A percentile compares a stretch with the other conserved stretches of the same genome.
Evolutionary conservation across 352 stramenopile genomes (phyloP).

Genomic region (Phytophthora ramorum): DNA sequence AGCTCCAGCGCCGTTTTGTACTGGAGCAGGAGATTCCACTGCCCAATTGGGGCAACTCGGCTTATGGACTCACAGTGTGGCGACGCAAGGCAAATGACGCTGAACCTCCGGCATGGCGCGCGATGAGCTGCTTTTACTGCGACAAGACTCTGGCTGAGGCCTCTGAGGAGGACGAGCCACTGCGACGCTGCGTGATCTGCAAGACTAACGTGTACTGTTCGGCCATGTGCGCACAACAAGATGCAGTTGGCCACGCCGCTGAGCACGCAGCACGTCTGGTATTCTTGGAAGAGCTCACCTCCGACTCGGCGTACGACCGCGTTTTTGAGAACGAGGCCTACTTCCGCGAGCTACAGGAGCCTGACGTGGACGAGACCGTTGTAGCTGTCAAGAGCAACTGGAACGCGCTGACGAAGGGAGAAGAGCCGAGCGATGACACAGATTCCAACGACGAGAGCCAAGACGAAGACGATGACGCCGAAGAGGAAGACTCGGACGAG

Average conservation of each 20-base stretch:
- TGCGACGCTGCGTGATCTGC: conserved; percentile 75
- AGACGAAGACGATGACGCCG: conserved; percentile 33
- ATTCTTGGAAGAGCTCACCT: conserved; percentile 65
- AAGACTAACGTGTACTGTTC: conserved; percentile 88
- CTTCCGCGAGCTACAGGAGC: conserved; percentile 54
- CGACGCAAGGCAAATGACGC: conserved; percentile 44
- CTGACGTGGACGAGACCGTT: conserved; percentile 46
- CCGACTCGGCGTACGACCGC: conserved; percentile 40
- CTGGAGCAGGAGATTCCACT: conserved; percentile 63
- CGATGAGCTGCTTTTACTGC: conserved; percentile 68
- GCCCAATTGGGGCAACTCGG: conserved; percentile 84
- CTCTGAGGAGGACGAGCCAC: conserved; percentile 41
- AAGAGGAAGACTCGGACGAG: conserved; percentile 32
- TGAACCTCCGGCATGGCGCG: conserved; percentile 22
- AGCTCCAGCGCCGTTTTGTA: conserved; percentile 58
- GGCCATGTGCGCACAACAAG: conserved; percentile 45
- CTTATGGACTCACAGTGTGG: conserved; percentile 80
- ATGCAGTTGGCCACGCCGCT: conserved; percentile 52
- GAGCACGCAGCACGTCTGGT: conserved; percentile 77
- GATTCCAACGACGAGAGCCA: conserved; percentile 25
- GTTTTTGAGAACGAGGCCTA: conserved; percentile 70
- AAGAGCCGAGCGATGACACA: conserved; percentile 10
- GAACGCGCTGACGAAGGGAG: conserved; percentile 44
- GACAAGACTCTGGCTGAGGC: conserved; percentile 47
- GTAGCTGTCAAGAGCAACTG: conserved; percentile 51